Evolutionary conservation across 345 rosid genomes (phyloP).

Genomic region (Lepidium aucheri): DNA sequence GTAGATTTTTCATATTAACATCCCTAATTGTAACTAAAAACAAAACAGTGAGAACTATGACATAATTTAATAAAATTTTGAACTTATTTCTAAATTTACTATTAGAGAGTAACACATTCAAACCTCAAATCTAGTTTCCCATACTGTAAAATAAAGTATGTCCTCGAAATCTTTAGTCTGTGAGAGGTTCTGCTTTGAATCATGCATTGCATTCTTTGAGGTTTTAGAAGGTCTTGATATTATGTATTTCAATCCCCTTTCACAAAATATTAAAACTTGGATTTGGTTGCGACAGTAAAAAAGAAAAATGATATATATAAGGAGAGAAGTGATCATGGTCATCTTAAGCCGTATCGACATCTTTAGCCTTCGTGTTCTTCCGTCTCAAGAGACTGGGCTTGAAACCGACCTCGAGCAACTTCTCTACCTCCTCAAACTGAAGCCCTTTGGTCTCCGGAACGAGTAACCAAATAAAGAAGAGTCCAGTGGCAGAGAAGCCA

Average conservation of each 20-base stretch:
- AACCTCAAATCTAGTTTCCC: no score
- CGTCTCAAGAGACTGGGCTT: constrained; percentile 31
- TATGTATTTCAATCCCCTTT: background rate
- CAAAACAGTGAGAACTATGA: no score
- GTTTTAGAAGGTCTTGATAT: background rate
- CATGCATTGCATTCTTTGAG: background rate
- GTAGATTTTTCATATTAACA: no score
- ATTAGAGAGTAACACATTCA: no score
- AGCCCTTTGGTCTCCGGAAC: constrained; percentile 89
- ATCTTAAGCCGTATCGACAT: constrained; percentile 13
- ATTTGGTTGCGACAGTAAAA: background rate
- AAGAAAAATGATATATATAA: background rate
- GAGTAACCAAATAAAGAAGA: constrained; percentile 45
- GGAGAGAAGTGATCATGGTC: background rate
- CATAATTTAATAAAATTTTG: no score
- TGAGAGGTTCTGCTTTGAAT: background rate
- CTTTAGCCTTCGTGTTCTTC: constrained; percentile 9
- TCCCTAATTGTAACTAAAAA: no score
- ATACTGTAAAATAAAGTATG: no score
- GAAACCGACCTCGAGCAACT: constrained; percentile 51
- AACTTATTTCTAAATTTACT: no score
- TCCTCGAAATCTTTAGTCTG: no score
- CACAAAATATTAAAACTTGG: background rate
- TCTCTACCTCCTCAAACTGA: constrained; percentile 71
- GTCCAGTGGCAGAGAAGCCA: constrained; percentile 35